phyloP scores from a whole-genome alignment of 768 basidiomycete genomes.

The Phlebiopsis gigantea region DNA sequence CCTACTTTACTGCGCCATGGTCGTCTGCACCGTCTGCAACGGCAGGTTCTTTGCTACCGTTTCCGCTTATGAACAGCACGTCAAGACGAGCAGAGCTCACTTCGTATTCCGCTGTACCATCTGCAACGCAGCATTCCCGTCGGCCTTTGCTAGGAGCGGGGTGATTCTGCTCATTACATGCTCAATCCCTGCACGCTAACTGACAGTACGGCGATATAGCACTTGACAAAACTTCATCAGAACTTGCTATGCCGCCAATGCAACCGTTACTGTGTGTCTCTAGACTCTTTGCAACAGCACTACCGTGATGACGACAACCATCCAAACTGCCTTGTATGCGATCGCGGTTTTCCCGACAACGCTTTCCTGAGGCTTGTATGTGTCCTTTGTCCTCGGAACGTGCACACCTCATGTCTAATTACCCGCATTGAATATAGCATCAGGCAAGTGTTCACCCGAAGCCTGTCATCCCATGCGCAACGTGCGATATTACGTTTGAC shows the following conservation, averaged over 20 bases:
- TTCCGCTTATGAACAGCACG: slow-evolving; percentile 6
- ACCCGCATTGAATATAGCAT: neutral
- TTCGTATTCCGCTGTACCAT: slow-evolving; percentile 6
- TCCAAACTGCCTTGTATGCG: slow-evolving; percentile 9
- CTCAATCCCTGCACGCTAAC: neutral
- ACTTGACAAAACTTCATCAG: slow-evolving; percentile 9
- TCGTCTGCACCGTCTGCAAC: slow-evolving; percentile 7
- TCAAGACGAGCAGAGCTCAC: slow-evolving; percentile 3
- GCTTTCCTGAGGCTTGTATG: slow-evolving; percentile 2
- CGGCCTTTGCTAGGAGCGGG: slow-evolving; percentile 10
- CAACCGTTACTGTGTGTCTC: slow-evolving; percentile 12
- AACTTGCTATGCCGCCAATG: slow-evolving; percentile 13
- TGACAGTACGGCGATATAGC: neutral
- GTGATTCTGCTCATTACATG: neutral
- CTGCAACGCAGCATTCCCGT: slow-evolving; percentile 8
- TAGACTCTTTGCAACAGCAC: slow-evolving; percentile 10
- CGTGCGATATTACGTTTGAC: slow-evolving; percentile 2
- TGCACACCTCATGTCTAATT: neutral
- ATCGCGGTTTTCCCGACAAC: slow-evolving; percentile 5
- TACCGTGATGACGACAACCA: slow-evolving; percentile 8
- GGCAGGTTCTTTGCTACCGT: slow-evolving; percentile 5
- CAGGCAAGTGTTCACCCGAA: neutral
- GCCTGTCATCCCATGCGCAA: neutral
- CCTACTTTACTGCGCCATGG: neutral
- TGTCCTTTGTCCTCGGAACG: neutral